These are phyloP conservation scores for Vararia minispora DNA, from an alignment of 768 basidiomycete genomes.

Conservation along the genomic window DNA sequence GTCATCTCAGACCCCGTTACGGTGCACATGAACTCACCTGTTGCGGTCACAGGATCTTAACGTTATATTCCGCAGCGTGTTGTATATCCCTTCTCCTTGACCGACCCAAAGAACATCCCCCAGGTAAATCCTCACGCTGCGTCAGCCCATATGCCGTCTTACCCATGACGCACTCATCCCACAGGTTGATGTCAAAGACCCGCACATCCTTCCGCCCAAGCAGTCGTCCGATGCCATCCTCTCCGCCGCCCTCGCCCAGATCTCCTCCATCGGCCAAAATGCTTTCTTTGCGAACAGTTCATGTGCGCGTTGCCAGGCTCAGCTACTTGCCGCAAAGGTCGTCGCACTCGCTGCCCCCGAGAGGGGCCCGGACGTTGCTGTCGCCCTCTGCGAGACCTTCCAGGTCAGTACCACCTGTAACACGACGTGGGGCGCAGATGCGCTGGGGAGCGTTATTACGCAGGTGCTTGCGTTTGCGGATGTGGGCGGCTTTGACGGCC, in stretches of 20 bases:
- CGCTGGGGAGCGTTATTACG: conserved; percentile 49
- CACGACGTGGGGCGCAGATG: conserved; percentile 32
- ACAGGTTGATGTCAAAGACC: conserved; percentile 47
- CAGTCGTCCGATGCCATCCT: conserved; percentile 37
- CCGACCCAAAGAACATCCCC: conserved; percentile 50
- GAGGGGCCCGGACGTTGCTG: conserved; percentile 43
- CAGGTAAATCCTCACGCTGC: conserved; percentile 19
- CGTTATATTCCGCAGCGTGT: conserved; percentile 29
- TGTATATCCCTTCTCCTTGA: conserved; percentile 49
- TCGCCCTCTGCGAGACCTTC: conserved; percentile 51
- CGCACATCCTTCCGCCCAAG: conserved; percentile 52
- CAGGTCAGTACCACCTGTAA: conserved; percentile 37
- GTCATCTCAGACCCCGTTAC: conserved; percentile 62
- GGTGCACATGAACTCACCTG: conserved; percentile 22
- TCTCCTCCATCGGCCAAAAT: conserved; percentile 42
- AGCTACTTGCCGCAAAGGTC: conserved; percentile 54
- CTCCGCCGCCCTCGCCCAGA: conserved; percentile 41
- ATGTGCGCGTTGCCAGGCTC: conserved; percentile 51
- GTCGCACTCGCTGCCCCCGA: conserved; percentile 52
- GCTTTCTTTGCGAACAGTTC: conserved; percentile 39
- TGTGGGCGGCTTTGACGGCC: conserved; percentile 62
- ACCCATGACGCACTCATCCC: conserved; percentile 1
- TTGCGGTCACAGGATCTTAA: background rate
- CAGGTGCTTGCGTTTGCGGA: conserved; percentile 66
- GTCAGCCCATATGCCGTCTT: background rate